Percentiles rank a stretch among this genome's conserved stretches.
These are phyloP conservation scores for Corchorus capsularis DNA, from an alignment of 345 rosid species.

Conservation along the genomic window DNA sequence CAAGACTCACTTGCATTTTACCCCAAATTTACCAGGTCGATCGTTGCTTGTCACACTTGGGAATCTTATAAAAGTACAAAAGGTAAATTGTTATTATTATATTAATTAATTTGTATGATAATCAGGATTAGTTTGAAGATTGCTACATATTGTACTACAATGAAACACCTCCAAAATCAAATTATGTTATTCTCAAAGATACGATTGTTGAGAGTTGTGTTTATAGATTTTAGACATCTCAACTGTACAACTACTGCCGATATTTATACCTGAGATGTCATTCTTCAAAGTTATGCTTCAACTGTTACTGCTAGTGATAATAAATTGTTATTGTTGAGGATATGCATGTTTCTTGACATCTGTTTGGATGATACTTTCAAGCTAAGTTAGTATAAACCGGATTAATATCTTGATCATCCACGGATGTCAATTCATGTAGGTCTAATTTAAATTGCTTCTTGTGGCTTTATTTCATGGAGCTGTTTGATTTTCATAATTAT, in stretches of 20 bases:
- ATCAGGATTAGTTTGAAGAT: neutral
- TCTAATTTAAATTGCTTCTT: neutral
- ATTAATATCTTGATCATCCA: neutral
- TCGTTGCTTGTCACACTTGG: neutral
- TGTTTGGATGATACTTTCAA: neutral
- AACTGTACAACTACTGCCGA: neutral
- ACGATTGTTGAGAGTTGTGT: neutral
- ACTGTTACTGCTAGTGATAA: neutral
- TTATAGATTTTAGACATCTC: neutral
- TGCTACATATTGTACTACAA: neutral
- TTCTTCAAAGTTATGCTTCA: neutral
- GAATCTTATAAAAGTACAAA: neutral
- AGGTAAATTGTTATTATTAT: neutral
- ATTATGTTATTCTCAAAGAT: neutral
- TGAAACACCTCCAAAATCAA: neutral
- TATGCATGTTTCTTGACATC: neutral
- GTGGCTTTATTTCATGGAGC: neutral
- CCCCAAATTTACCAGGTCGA: neutral
- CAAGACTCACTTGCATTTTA: neutral
- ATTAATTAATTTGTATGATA: neutral
- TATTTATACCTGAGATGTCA: neutral
- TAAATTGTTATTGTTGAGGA: neutral
- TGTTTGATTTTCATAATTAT: neutral
- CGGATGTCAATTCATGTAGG: neutral
- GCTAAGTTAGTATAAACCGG: neutral